Base-by-base conservation (phyloP, 768 basidiomycete species). In the Piloderma croceum region DNA sequence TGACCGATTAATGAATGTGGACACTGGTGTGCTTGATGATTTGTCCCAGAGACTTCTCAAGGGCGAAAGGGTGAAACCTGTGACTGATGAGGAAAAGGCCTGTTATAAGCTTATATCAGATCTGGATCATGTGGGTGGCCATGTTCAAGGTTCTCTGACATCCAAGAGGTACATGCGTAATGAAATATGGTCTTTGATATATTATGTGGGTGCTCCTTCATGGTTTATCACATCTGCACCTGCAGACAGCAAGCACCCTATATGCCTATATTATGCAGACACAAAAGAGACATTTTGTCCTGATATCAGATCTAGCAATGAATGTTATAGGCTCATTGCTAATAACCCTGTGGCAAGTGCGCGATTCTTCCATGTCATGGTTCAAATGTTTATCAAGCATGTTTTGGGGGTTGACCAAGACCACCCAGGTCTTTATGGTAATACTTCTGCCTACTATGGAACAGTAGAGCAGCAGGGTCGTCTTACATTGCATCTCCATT, bases 381-480 rank as follows among this genome's bases (percentile, higher is more conserved):
- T 60, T 7, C 12, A 52, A 9, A n/a, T 47, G 3, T 59, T 64
- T 39, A 50, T 65, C 5, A 47, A 48, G 17, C 43, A 59, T 41
- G 39, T n/a, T 20, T 57, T 25, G 40, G 59, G 60, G 3, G 36
- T 47, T 27, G 41, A 37, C 12, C 27, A 21, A 5, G 35, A 51
- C 27, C 34, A 52, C n/a, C 15, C 10, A 7, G 62, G 57, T 0
- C 20, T 63, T 13, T 67, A 50, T 52, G 62, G 65, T 5, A 33
- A 54, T 0, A 58, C 59, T 2, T 29, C 34, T 13, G 60, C 51
- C 0, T 65, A 67, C 35, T 68, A 66, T 47, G 65, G 68, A 2
- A 68, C 63, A 1, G 64, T 68, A 1, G 66, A 70, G 38, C 57
- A 62, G 22, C 68, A 69, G 43, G 67, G 67, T 1, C 36, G 60